phyloP scores from a whole-genome alignment of 176 grass and related monocot species.

The Avena atlantica region DNA sequence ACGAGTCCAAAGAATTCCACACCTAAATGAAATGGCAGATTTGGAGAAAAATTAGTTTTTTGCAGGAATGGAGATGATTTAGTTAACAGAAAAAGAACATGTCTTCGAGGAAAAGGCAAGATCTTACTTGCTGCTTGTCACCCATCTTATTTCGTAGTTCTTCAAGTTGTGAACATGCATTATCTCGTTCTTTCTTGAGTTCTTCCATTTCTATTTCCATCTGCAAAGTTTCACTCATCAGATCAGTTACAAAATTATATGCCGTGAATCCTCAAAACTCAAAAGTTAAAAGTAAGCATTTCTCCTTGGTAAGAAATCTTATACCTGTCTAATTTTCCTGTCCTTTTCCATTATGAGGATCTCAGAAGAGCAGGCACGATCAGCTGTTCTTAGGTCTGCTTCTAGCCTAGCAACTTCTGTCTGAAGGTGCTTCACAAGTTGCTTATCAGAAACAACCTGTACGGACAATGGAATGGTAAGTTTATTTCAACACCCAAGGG shows the following conservation, averaged over 20 bases:
- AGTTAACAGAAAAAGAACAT: constrained; percentile 22
- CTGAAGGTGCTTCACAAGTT: constrained; percentile 71
- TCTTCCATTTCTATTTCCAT: constrained; percentile 88
- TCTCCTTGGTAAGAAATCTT: constrained; percentile 29
- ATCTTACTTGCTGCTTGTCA: constrained; percentile 56
- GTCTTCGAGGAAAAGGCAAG: constrained; percentile 14
- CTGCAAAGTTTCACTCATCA: constrained; percentile 46
- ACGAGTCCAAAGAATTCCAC: constrained; percentile 82
- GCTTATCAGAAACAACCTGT: constrained; percentile 93
- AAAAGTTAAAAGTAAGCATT: constrained; percentile 21
- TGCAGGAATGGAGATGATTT: no score
- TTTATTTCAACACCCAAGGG: constrained; percentile 14
- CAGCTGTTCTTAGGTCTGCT: constrained; percentile 80
- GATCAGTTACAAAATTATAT: constrained; percentile 20
- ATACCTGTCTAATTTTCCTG: constrained; percentile 84
- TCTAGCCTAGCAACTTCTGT: constrained; percentile 57
- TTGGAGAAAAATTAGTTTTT: constrained; percentile 21
- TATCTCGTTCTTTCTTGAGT: constrained; percentile 82
- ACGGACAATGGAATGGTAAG: constrained; percentile 31
- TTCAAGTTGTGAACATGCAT: constrained; percentile 62
- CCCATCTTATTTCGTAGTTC: constrained; percentile 68
- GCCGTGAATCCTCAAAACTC: constrained; percentile 10
- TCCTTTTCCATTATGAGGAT: constrained; percentile 45
- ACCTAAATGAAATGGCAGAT: constrained; percentile 50
- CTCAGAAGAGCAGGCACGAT: constrained; percentile 60